Evolutionary conservation across 768 basidiomycete genomes (phyloP).

Genomic region (Suillus cothurnatus): DNA sequence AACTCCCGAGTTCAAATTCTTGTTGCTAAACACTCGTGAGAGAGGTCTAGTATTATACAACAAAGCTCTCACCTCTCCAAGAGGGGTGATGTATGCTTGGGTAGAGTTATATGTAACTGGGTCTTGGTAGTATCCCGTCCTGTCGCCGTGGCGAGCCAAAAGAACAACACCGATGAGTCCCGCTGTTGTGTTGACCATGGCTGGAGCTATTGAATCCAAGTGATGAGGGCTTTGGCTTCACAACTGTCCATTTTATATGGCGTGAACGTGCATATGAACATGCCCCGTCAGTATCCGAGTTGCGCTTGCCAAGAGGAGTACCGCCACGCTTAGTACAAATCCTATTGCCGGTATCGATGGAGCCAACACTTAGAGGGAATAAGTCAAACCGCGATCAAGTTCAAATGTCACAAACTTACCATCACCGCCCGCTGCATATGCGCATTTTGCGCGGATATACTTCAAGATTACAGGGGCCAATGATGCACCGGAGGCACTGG

Average conservation of each 20-base stretch:
- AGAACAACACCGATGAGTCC: constrained; percentile 70
- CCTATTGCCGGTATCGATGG: constrained; percentile 3
- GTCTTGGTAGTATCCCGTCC: constrained; percentile 67
- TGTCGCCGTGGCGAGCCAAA: constrained; percentile 78
- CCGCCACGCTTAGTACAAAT: background rate
- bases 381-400: background rate
- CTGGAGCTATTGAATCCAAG: background rate
- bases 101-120: constrained; percentile 68
- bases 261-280: too few relatives aligned
- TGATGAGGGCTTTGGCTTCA: background rate
- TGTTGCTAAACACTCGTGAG: constrained; percentile 48
- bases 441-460: background rate
- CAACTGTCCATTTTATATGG: background rate
- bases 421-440: background rate
- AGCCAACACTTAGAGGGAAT: background rate
- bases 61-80: constrained; percentile 56
- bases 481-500: background rate
- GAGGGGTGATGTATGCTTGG: constrained; percentile 68
- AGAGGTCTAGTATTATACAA: background rate
- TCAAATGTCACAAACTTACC: background rate
- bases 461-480: background rate
- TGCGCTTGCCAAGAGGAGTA: background rate
- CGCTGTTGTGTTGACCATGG: constrained; percentile 29
- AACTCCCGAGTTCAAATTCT: constrained; percentile 60
- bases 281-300: background rate